Conservation (phyloP, 1,284 basidiomycete genomes). For the Pseudozyma pruni region DNA sequence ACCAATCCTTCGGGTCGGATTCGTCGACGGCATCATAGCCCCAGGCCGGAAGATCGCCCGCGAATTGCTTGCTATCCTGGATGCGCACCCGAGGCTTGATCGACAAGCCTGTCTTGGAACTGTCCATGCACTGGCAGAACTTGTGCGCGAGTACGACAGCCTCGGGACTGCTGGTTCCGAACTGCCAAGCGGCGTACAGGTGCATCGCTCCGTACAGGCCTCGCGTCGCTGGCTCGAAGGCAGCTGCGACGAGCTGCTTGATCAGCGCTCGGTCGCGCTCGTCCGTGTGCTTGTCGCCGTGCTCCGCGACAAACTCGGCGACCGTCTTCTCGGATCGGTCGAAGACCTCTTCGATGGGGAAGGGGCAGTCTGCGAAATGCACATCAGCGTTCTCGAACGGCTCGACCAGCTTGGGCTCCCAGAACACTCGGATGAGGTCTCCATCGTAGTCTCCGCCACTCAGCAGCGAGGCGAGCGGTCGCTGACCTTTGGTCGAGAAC, state of each 20-base stretch:
- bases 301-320: slow-evolving; percentile 20
- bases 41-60: slow-evolving; percentile 35
- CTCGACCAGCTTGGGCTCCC: slow-evolving; percentile 42
- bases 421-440: slow-evolving; percentile 57
- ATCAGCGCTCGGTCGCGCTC: slow-evolving; percentile 27
- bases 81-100: slow-evolving; percentile 27
- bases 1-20: slow-evolving; percentile 13
- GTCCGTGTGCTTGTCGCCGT: slow-evolving; percentile 21
- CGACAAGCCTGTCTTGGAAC: slow-evolving; percentile 32
- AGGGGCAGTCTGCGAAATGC: slow-evolving; percentile 51
- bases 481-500: slow-evolving; percentile 53
- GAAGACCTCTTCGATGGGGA: slow-evolving; percentile 53
- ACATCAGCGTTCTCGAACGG: slow-evolving; percentile 44
- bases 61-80: slow-evolving; percentile 24
- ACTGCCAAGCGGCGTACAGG: slow-evolving; percentile 37
- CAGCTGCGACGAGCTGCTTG: slow-evolving; percentile 19
- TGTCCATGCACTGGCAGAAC: slow-evolving; percentile 46
- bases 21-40: slow-evolving; percentile 20
- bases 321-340: slow-evolving; percentile 29
- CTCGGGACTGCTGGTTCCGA: slow-evolving; percentile 17
- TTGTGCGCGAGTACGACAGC: slow-evolving; percentile 43
- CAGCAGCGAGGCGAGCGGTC: slow-evolving; percentile 51
- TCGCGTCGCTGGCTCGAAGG: slow-evolving; percentile 15
- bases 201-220: slow-evolving; percentile 43
- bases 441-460: slow-evolving; percentile 65